Conservation (phyloP, 257 asterid species). For the Euphrasia confusa region DNA sequence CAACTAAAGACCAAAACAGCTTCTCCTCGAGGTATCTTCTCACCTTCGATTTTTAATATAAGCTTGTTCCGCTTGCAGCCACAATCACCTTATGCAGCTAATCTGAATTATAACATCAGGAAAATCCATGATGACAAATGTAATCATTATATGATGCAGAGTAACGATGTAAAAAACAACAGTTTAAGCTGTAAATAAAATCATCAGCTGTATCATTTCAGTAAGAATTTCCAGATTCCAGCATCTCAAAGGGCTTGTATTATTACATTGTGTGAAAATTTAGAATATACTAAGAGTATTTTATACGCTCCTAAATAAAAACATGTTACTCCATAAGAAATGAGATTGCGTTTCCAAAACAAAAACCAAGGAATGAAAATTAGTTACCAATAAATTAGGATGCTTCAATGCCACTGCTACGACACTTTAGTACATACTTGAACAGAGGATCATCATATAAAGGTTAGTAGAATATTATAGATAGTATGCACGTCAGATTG, state of each 20-base stretch:
- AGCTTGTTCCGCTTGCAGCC: neutral
- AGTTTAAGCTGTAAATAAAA: too few species aligned
- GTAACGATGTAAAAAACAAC: too few species aligned
- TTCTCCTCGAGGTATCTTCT: neutral
- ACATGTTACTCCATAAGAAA: neutral
- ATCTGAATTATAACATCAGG: conserved; percentile 16
- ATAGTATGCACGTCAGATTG: conserved; percentile 38
- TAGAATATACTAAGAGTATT: neutral
- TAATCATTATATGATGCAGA: neutral
- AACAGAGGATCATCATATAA: conserved; percentile 25
- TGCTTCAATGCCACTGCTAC: conserved; percentile 29
- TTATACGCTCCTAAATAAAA: neutral
- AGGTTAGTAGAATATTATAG: conserved; percentile 24
- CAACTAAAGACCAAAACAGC: conserved; percentile 2
- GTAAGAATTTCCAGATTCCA: neutral
- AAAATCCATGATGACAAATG: neutral
- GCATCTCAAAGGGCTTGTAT: neutral
- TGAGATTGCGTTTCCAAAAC: neutral
- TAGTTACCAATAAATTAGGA: conserved; percentile 29
- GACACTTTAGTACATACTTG: conserved; percentile 26
- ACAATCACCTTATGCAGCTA: conserved; percentile 17
- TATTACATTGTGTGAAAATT: neutral
- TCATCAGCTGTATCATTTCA: neutral
- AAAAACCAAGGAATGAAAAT: neutral
- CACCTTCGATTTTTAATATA: too few species aligned